Evolutionary conservation across 768 basidiomycete genomes (phyloP).

Genomic region (Coprinopsis marcescibilis): DNA sequence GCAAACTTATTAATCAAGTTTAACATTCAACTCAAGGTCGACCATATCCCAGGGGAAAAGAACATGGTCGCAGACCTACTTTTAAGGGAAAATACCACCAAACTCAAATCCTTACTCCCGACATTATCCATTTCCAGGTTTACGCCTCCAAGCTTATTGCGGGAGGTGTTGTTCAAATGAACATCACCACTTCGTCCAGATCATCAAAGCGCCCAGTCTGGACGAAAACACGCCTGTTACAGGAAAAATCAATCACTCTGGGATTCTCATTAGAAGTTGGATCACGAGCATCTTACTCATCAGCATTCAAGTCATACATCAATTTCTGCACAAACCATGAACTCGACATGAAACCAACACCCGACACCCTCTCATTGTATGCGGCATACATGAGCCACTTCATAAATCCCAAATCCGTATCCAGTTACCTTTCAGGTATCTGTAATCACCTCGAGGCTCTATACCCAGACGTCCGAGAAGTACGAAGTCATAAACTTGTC

Average conservation of each 20-base stretch:
- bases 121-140: too few relatives aligned
- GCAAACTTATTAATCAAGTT: slow-evolving; percentile 12
- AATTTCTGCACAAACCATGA: slow-evolving; percentile 24
- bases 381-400: slow-evolving; percentile 28
- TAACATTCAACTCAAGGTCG: slow-evolving; percentile 19
- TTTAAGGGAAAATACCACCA: too few relatives aligned
- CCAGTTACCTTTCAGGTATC: slow-evolving; percentile 36
- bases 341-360: slow-evolving; percentile 24
- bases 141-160: too few relatives aligned
- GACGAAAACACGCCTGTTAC: slow-evolving; percentile 28
- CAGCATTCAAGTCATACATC: slow-evolving; percentile 28
- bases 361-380: slow-evolving; percentile 31
- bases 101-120: too few relatives aligned
- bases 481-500: slow-evolving; percentile 21
- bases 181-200: too few relatives aligned
- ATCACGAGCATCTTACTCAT: slow-evolving; percentile 21
- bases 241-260: slow-evolving; percentile 22
- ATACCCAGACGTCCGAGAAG: slow-evolving; percentile 26
- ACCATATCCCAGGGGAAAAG: too few relatives aligned
- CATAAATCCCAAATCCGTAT: slow-evolving; percentile 30
- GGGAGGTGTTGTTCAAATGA: too few relatives aligned
- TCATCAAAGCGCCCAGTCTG: slow-evolving; percentile 25
- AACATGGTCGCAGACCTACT: too few relatives aligned
- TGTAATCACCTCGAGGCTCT: slow-evolving; percentile 27
- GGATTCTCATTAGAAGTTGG: slow-evolving; percentile 15